Evolutionary conservation across 345 rosid genomes (phyloP), one percentile per base, ranked within the genome.

Genomic region (Ailanthus altissimus): DNA sequence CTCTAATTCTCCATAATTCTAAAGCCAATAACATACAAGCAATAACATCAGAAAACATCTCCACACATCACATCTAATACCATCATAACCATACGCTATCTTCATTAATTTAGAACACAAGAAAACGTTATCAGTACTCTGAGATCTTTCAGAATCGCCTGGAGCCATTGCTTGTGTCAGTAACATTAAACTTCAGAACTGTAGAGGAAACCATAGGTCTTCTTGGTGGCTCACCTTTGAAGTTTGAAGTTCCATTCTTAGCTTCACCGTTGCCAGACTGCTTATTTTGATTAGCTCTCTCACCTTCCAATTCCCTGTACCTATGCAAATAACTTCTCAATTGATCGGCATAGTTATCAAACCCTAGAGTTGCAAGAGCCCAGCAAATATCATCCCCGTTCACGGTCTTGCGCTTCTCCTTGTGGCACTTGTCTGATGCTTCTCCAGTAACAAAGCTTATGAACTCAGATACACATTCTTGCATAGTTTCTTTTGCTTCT

Each of bases 401-500:
- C 3, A 90, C 87, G 0, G 92, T 89, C 79, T 90, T 90, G 46
- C 94, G 79, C 86, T 90, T 90, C 86, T 90, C 94, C 84, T 85
- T 90, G 86, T 87, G 91, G 43, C 94, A 90, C 77, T 81, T 89
- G 54, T 87, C 91, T 0, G 94, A 90, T 28, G 94, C 94, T 73
- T 90, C 94, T 6, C 91, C 94, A 0, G 92, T 90, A 18, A 90
- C 90, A 43, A 90, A 90, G 86, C 94, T 89, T 14, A 90, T 89
- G 83, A 90, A 90, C 89, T 90, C 94, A 8, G 94, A 90, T 2
- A 87, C 94, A 38, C 94, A 89, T 76, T 90, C 94, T 81, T 90
- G 94, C 92, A 89, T 90, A 36, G 94, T 90, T 75, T 89, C 94
- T 77, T 90, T 90, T 0, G 91, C 90, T 84, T 90, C 94, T 83